These are phyloP conservation scores for Citrullus amarus DNA, from an alignment of 306 rosid species.

Conservation along the genomic window DNA sequence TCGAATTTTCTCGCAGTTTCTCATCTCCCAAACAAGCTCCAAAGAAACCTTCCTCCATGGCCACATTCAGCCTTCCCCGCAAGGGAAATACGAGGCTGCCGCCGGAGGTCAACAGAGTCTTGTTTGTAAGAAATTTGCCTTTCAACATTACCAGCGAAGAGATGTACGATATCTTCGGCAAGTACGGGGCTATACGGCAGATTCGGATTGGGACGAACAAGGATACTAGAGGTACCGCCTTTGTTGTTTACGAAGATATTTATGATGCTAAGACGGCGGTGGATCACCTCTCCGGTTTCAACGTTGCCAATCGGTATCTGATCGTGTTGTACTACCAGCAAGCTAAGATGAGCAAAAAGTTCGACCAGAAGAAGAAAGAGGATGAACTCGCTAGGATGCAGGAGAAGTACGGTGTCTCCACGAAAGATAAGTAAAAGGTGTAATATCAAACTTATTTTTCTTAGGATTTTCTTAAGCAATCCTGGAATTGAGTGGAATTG, in stretches of 20 bases:
- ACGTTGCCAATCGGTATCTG: constrained; percentile 81
- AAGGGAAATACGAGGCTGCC: constrained; percentile 88
- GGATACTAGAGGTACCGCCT: constrained; percentile 96
- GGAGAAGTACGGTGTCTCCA: constrained; percentile 82
- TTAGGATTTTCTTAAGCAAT: neutral
- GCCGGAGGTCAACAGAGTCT: constrained; percentile 90
- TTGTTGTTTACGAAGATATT: constrained; percentile 94
- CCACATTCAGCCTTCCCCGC: constrained; percentile 65
- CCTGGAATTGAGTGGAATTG: neutral
- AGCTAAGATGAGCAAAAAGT: constrained; percentile 93
- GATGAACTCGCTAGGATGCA: constrained; percentile 80
- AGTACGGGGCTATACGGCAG: constrained; percentile 96
- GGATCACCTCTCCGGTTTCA: constrained; percentile 92
- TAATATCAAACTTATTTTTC: neutral
- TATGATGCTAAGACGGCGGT: constrained; percentile 98
- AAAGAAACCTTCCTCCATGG: constrained; percentile 26
- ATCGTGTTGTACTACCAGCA: constrained; percentile 90
- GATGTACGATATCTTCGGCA: constrained; percentile 98
- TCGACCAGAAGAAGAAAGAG: constrained; percentile 89
- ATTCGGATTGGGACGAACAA: constrained; percentile 81
- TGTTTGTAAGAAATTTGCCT: constrained; percentile 79
- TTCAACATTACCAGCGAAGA: constrained; percentile 97
- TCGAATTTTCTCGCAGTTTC: neutral
- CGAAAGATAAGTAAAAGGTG: constrained; percentile 59
- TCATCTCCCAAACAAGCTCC: neutral